A percentile compares a stretch with the other conserved stretches of the same genome.
These are phyloP conservation scores for Rhodamnia rubescens DNA, from an alignment of 345 rosid species.

Conservation along the genomic window DNA sequence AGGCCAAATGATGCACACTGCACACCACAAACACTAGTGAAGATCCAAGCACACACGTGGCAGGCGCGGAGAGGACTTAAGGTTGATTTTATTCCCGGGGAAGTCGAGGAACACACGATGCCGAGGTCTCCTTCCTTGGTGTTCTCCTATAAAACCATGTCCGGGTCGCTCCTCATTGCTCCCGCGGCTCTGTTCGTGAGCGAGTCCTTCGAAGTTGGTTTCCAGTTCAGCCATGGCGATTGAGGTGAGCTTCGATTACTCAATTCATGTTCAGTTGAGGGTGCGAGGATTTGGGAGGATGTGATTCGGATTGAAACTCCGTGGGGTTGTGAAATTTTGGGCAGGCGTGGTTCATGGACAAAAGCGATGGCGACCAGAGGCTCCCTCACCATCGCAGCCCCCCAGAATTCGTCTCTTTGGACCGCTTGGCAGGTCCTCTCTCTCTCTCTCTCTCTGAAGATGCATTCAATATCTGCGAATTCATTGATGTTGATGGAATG, in stretches of 20 bases:
- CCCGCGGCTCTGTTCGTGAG: neutral
- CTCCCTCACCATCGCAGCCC: slow-evolving; percentile 41
- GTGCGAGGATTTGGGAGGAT: neutral
- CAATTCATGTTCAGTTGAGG: neutral
- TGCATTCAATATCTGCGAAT: neutral
- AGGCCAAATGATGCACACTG: neutral
- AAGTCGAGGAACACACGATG: neutral
- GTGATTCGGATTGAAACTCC: neutral
- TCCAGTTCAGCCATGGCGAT: slow-evolving; percentile 25
- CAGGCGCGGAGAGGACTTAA: neutral
- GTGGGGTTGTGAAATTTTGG: neutral
- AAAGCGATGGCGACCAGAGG: slow-evolving; percentile 37
- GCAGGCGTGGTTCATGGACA: slow-evolving; percentile 70
- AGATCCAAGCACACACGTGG: slow-evolving; percentile 15
- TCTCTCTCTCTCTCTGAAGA: neutral
- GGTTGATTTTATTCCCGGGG: neutral
- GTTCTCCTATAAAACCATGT: neutral
- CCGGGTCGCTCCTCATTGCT: neutral
- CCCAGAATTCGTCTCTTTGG: slow-evolving; percentile 27
- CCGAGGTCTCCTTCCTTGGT: neutral
- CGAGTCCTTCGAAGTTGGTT: neutral
- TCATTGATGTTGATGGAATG: neutral
- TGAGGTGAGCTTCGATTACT: slow-evolving; percentile 18
- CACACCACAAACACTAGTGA: slow-evolving; percentile 14
- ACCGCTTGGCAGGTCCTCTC: slow-evolving; percentile 33